phyloP scores from a whole-genome alignment of 2,329 filamentous ascomycete species.

The Cladophialophora carrionii region DNA sequence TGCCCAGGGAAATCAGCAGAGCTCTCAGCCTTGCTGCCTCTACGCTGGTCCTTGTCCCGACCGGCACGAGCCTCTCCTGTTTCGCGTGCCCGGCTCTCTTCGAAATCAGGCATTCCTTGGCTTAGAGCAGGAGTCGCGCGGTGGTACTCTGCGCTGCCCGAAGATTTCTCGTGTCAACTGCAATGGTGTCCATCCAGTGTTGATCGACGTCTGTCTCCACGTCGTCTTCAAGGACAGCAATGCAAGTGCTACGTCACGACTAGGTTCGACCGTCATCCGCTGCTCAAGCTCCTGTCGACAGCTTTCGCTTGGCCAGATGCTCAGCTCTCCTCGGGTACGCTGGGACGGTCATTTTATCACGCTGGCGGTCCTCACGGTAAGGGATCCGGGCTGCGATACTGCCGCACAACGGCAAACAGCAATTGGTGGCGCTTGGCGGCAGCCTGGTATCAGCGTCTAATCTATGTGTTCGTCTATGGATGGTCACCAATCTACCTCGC shows the following conservation, averaged over 20 bases:
- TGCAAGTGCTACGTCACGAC: constrained; percentile 4
- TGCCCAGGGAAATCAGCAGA: constrained; percentile 5
- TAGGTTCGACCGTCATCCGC: constrained; percentile 3
- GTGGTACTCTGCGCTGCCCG: neutral
- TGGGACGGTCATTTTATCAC: constrained; percentile 16
- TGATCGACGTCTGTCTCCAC: constrained; percentile 12
- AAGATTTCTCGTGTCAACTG: constrained; percentile 17
- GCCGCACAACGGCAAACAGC: neutral
- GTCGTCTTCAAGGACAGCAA: constrained; percentile 10
- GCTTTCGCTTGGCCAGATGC: constrained; percentile 6
- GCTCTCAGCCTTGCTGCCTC: constrained; percentile 17
- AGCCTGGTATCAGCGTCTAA: neutral
- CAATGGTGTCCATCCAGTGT: constrained; percentile 8
- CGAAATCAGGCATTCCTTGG: constrained; percentile 1
- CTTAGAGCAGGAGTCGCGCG: constrained; percentile 13
- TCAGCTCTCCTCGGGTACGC: constrained; percentile 9
- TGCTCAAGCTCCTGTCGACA: constrained; percentile 1
- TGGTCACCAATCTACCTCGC: neutral
- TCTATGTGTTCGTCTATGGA: constrained; percentile 5
- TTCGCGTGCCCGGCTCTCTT: constrained; percentile 7
- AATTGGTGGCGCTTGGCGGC: neutral
- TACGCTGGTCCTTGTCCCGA: constrained; percentile 2
- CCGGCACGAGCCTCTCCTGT: constrained; percentile 12
- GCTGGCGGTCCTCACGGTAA: constrained; percentile 3
- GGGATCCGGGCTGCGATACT: neutral